Evolutionary conservation across 225 moss, liverwort and hornwort species (phyloP).

Genomic region (Sphagnum tenellum): DNA sequence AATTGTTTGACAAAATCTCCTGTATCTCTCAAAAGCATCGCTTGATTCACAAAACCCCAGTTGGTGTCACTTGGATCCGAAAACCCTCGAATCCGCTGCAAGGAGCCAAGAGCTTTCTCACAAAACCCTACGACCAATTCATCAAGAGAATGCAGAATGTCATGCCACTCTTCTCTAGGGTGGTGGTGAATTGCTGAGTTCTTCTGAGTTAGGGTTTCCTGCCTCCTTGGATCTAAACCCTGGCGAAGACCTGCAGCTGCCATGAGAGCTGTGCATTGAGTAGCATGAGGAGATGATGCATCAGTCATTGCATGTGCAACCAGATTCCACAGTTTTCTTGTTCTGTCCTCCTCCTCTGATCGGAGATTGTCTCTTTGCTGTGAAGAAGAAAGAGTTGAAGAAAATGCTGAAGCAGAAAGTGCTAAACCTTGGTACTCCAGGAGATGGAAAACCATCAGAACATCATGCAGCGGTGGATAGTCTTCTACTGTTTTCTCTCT

Average conservation of each 20-base stretch:
- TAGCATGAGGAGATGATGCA: slow-evolving; percentile 8
- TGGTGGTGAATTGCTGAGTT: too few relatives aligned
- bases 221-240: slow-evolving; percentile 52
- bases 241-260: slow-evolving; percentile 62
- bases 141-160: slow-evolving; percentile 26
- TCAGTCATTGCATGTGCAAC: neutral
- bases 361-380: too few relatives aligned
- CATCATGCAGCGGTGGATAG: slow-evolving; percentile 40
- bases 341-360: too few relatives aligned
- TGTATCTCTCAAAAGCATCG: neutral
- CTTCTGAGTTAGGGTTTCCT: neutral
- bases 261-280: slow-evolving; percentile 59
- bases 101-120: slow-evolving; percentile 17
- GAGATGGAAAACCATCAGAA: slow-evolving; percentile 74
- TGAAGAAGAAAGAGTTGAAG: too few relatives aligned
- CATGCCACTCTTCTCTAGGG: too few relatives aligned
- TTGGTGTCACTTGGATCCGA: slow-evolving; percentile 10
- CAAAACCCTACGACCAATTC: slow-evolving; percentile 27
- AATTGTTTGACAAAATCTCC: neutral
- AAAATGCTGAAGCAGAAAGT: slow-evolving; percentile 12
- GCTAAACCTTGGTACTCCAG: slow-evolving; percentile 61
- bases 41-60: slow-evolving; percentile 25
- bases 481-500: slow-evolving; percentile 7
- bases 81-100: slow-evolving; percentile 17
- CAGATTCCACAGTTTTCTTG: slow-evolving; percentile 15